phyloP scores from a whole-genome alignment of 331 rosid species.

The Spiraea crenata region DNA sequence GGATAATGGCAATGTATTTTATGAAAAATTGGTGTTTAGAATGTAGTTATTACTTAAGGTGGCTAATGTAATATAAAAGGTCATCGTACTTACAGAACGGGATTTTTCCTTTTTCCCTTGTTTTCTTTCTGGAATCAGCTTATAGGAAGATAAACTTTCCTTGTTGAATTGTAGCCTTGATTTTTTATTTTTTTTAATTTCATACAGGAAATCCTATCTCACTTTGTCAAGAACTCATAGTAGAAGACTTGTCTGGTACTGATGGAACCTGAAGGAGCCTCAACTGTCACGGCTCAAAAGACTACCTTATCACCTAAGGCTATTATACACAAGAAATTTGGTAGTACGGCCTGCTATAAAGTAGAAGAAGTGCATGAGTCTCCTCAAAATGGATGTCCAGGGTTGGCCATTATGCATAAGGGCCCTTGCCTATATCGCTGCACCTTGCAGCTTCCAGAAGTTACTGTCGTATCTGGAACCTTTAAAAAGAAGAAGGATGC shows the following conservation, averaged over 20 bases:
- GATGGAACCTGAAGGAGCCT: slow-evolving; percentile 50
- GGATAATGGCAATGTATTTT: no score
- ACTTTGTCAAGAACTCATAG: background rate
- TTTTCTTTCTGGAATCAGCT: no score
- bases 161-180: background rate
- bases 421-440: slow-evolving; percentile 72
- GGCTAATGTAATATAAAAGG: no score
- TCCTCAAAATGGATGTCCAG: slow-evolving; percentile 62
- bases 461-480: slow-evolving; percentile 56
- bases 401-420: slow-evolving; percentile 55
- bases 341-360: slow-evolving; percentile 47
- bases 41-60: no score
- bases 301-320: slow-evolving; percentile 62
- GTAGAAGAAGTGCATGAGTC: slow-evolving; percentile 73
- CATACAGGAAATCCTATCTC: background rate
- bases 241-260: slow-evolving; percentile 11
- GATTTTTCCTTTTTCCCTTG: no score
- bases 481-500: slow-evolving; percentile 91
- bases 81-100: no score
- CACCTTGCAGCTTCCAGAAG: slow-evolving; percentile 77
- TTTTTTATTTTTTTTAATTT: background rate
- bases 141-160: background rate
- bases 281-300: slow-evolving; percentile 31
- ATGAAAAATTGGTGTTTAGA: no score
- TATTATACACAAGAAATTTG: slow-evolving; percentile 63